These are phyloP conservation scores for Teunomyces tritomae DNA, from an alignment of 805 yeast species.

Conservation along the genomic window DNA sequence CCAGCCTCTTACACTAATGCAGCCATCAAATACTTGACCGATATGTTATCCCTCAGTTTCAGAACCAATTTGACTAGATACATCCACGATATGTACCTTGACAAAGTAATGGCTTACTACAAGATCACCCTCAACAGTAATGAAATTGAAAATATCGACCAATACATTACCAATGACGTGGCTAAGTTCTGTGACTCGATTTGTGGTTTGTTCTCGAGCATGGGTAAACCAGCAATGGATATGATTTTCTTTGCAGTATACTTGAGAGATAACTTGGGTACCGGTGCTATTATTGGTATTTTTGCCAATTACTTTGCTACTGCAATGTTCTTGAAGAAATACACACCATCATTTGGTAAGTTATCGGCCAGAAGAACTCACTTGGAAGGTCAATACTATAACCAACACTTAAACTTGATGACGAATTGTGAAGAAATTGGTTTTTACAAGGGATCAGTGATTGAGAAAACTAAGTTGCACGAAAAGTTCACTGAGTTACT, in stretches of 20 bases:
- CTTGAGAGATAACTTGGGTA: constrained; percentile 80
- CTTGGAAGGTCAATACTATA: constrained; percentile 86
- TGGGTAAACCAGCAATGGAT: constrained; percentile 91
- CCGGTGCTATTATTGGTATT: constrained; percentile 80
- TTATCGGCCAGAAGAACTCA: constrained; percentile 69
- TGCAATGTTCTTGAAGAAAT: constrained; percentile 66
- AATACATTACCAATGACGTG: constrained; percentile 82
- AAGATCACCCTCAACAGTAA: constrained; percentile 63
- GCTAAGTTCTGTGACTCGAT: constrained; percentile 76
- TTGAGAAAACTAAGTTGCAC: constrained; percentile 68
- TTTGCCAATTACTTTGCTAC: constrained; percentile 78
- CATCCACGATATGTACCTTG: constrained; percentile 86
- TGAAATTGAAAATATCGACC: constrained; percentile 69
- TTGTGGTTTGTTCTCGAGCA: constrained; percentile 77
- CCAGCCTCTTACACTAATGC: constrained; percentile 94
- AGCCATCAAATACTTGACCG: constrained; percentile 77
- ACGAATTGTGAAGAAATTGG: constrained; percentile 92
- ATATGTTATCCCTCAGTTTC: constrained; percentile 75
- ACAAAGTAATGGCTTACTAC: constrained; percentile 76
- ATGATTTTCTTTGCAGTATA: constrained; percentile 80
- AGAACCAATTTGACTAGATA: constrained; percentile 81
- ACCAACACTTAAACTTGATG: constrained; percentile 79
- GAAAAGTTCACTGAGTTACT: constrained; percentile 56
- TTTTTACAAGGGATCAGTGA: constrained; percentile 81
- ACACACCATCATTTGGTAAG: constrained; percentile 84